phyloP scores from a whole-genome alignment of 176 grass and related monocot genomes.

The Carex littledalei region DNA sequence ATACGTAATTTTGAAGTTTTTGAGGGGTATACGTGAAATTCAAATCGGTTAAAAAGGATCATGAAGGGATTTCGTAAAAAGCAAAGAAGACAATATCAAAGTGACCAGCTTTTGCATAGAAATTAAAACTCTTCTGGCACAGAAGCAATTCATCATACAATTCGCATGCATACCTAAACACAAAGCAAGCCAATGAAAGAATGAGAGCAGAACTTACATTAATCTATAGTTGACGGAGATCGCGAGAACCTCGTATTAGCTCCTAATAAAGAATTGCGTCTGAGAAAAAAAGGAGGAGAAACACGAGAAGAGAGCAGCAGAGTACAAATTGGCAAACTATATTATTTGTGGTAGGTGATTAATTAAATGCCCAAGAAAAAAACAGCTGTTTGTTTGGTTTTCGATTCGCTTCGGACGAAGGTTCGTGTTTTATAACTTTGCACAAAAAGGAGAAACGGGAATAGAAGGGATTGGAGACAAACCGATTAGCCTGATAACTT shows the following conservation, averaged over 20 bases:
- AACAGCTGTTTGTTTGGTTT: background rate
- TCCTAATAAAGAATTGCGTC: background rate
- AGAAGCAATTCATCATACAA: background rate
- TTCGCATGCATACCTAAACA: background rate
- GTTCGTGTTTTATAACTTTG: background rate
- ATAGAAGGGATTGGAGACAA: background rate
- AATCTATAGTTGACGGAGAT: background rate
- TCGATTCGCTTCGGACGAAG: background rate
- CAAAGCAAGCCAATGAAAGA: background rate
- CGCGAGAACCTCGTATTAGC: background rate
- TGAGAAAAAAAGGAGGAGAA: background rate
- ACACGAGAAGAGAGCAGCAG: background rate
- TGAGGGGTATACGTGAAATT: too few relatives aligned
- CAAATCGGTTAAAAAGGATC: background rate
- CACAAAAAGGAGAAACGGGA: background rate
- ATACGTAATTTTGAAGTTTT: too few relatives aligned
- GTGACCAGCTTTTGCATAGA: background rate
- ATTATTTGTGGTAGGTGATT: constrained; percentile 10
- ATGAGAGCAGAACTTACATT: background rate
- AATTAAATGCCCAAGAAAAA: background rate
- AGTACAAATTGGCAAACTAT: background rate
- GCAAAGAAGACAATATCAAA: background rate
- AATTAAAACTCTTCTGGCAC: background rate
- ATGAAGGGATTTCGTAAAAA: background rate
- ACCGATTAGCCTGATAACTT: background rate